Evolutionary conservation across 345 rosid species (phyloP).

Genomic region (Salix purpurea): DNA sequence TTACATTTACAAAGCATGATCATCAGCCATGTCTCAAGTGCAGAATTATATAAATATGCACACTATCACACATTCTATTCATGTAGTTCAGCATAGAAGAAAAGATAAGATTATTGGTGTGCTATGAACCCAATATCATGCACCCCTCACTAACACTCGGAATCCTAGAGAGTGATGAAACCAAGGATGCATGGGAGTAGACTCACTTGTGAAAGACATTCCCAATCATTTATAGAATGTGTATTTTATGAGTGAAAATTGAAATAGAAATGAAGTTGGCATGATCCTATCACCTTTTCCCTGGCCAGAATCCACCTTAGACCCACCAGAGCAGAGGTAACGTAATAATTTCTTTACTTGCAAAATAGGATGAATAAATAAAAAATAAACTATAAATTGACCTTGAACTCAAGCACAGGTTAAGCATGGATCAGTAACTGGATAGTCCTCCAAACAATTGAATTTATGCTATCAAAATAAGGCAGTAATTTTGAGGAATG

Average conservation of each 20-base stretch:
- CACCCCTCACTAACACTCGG: too few relatives aligned
- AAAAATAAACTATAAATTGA: not conserved
- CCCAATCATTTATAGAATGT: not conserved
- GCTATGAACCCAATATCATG: too few relatives aligned
- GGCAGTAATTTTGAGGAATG: not conserved
- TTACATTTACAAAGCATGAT: constrained; percentile 15
- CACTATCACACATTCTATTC: not conserved
- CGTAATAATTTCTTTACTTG: not conserved
- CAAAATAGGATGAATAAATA: not conserved
- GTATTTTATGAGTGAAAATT: not conserved
- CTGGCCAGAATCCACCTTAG: too few relatives aligned
- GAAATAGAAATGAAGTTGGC: not conserved
- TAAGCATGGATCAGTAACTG: not conserved
- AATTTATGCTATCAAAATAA: not conserved
- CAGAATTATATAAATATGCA: not conserved
- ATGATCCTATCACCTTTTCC: not conserved
- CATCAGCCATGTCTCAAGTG: constrained; percentile 6
- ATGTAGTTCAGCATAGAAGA: too few relatives aligned
- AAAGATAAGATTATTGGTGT: too few relatives aligned
- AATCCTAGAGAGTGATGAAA: too few relatives aligned
- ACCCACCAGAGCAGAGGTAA: not conserved
- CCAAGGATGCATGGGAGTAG: too few relatives aligned
- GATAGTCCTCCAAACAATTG: not conserved
- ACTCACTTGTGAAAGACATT: not conserved
- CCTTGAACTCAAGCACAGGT: not conserved